Evolutionary conservation across 805 yeast species (phyloP).

Genomic region (Candida berthetii): DNA sequence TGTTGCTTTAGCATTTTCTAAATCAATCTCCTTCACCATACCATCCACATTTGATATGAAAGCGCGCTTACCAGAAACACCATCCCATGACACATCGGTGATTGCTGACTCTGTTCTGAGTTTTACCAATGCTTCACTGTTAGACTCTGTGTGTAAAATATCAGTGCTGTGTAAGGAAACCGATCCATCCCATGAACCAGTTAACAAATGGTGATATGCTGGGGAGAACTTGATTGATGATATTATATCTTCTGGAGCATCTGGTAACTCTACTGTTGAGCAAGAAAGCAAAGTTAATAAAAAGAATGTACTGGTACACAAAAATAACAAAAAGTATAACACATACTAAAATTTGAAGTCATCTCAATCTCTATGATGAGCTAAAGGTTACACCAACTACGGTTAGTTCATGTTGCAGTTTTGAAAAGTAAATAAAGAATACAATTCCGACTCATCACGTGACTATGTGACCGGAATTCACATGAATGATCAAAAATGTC

Average conservation of each 20-base stretch:
- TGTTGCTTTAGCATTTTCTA: conserved; percentile 32
- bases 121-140: conserved; percentile 21
- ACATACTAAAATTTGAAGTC: too few species aligned
- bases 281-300: too few species aligned
- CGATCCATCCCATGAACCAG: conserved; percentile 54
- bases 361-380: too few species aligned
- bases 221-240: conserved; percentile 37
- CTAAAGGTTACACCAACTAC: too few species aligned
- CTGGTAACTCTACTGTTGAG: conserved; percentile 16
- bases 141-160: conserved; percentile 18
- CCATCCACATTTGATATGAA: conserved; percentile 52
- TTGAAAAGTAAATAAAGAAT: too few species aligned
- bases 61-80: conserved; percentile 17
- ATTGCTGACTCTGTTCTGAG: conserved; percentile 10
- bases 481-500: too few species aligned
- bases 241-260: conserved; percentile 31
- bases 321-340: too few species aligned
- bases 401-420: too few species aligned
- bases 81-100: conserved; percentile 16
- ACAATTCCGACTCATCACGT: too few species aligned
- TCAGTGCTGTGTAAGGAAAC: conserved; percentile 36
- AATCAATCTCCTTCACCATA: conserved; percentile 42
- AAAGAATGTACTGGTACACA: too few species aligned
- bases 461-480: too few species aligned
- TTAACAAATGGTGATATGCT: conserved; percentile 30